Evolutionary conservation across 2,329 filamentous ascomycete genomes (phyloP).

Genomic region (Parastagonospora avenae): DNA sequence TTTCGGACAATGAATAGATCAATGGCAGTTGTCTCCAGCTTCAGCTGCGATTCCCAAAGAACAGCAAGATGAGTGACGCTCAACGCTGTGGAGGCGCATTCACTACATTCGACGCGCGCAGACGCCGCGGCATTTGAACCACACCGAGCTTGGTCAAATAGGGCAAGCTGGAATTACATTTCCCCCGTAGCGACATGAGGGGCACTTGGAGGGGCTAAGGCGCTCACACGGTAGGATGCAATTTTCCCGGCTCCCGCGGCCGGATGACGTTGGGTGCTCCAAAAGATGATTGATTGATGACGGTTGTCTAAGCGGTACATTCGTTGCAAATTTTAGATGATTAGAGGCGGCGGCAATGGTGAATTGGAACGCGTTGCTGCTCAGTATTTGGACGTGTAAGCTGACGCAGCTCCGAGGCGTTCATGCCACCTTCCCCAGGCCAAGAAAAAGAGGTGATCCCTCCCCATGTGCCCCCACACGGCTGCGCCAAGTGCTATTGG

Average conservation of each 20-base stretch:
- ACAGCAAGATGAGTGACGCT: conserved; percentile 2
- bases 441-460: conserved; percentile 26
- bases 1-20: neutral
- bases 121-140: conserved; percentile 28
- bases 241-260: conserved; percentile 40
- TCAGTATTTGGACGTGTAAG: conserved; percentile 6
- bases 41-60: neutral
- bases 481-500: conserved; percentile 23
- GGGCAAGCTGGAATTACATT: conserved; percentile 7
- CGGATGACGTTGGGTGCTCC: conserved; percentile 20
- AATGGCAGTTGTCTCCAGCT: conserved; percentile 11
- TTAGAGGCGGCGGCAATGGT: too few relatives aligned
- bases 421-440: conserved; percentile 37
- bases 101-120: conserved; percentile 5
- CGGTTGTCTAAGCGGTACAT: neutral
- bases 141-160: conserved; percentile 1
- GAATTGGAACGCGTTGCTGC: conserved; percentile 4
- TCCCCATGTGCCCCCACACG: conserved; percentile 35
- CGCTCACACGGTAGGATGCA: conserved; percentile 16
- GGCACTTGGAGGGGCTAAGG: conserved; percentile 20
- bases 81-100: conserved; percentile 9
- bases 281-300: neutral
- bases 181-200: conserved; percentile 26
- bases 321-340: too few relatives aligned
- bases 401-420: conserved; percentile 8